Percentiles rank a stretch among this genome's conserved stretches.
phyloP scores from a whole-genome alignment of 805 yeast genomes.

The Candida ovalis region DNA sequence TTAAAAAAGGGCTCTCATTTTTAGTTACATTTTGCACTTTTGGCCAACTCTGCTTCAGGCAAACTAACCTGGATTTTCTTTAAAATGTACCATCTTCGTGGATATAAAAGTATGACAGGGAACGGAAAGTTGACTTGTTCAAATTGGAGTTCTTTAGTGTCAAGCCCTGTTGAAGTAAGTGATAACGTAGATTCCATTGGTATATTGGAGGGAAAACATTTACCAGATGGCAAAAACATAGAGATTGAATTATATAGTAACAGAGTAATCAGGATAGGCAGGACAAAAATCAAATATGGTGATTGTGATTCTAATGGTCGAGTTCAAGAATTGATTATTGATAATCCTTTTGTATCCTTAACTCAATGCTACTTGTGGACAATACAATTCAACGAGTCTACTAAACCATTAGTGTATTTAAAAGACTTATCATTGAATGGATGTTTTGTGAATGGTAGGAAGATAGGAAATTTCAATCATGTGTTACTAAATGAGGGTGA shows the following conservation, averaged over 20 bases:
- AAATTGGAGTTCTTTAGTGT: too few relatives aligned
- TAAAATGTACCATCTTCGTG: too few relatives aligned
- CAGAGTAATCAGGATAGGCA: conserved; percentile 40
- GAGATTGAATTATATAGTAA: conserved; percentile 24
- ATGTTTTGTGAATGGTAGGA: conserved; percentile 37
- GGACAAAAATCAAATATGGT: conserved; percentile 28
- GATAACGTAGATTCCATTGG: too few relatives aligned
- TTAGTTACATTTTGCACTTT: too few relatives aligned
- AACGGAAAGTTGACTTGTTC: too few relatives aligned
- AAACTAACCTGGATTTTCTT: too few relatives aligned
- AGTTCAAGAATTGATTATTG: conserved; percentile 23
- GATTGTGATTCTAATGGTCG: conserved; percentile 11
- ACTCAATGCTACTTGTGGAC: conserved; percentile 39
- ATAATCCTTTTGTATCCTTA: conserved; percentile 39
- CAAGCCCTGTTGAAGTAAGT: too few relatives aligned
- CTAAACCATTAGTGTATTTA: conserved; percentile 45
- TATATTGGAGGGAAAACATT: neutral
- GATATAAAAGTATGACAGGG: too few relatives aligned
- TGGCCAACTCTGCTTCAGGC: too few relatives aligned
- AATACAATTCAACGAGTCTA: conserved; percentile 43
- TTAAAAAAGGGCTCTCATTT: too few relatives aligned
- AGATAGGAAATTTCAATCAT: conserved; percentile 27
- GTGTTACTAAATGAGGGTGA: conserved; percentile 36
- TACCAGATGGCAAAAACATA: neutral
- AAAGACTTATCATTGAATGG: conserved; percentile 53